These are phyloP conservation scores for Vitis hybrid DNA, from an alignment of 177 flowering plant genomes.

Conservation along the genomic window DNA sequence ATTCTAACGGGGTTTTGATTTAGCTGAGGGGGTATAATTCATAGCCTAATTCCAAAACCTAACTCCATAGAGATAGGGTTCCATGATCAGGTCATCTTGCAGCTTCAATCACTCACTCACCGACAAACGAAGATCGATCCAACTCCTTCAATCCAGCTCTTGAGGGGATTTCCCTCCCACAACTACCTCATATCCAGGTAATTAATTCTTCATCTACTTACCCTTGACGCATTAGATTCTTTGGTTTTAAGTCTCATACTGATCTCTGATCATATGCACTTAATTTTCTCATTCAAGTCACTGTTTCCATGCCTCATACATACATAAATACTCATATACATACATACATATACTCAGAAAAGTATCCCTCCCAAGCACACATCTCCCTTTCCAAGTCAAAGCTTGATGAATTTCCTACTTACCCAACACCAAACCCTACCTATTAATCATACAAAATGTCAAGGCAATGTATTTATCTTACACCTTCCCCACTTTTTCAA, in stretches of 20 bases:
- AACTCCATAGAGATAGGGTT: not conserved
- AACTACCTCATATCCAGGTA: constrained; percentile 1
- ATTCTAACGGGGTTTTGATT: too few relatives aligned
- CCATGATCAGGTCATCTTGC: constrained; percentile 48
- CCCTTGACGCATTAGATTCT: too few relatives aligned
- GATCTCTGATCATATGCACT: too few relatives aligned
- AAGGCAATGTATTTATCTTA: not conserved
- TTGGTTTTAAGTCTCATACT: too few relatives aligned
- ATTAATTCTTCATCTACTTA: not conserved
- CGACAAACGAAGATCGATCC: constrained; percentile 14
- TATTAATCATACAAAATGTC: not conserved
- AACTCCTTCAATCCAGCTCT: not conserved
- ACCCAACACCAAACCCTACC: not conserved
- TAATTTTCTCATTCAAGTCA: not conserved
- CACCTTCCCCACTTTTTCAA: not conserved
- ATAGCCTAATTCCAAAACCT: too few relatives aligned
- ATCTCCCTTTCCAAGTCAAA: not conserved
- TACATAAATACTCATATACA: not conserved
- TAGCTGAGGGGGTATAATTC: too few relatives aligned
- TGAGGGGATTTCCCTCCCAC: not conserved
- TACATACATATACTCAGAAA: too few relatives aligned
- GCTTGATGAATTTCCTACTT: not conserved
- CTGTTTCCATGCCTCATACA: not conserved
- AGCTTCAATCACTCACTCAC: constrained; percentile 54
- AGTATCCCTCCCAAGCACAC: not conserved